Evolutionary conservation across 164 flowering plant species (phyloP), one percentile per base, ranked within the genome.

Genomic region (Vitis rotundifolia): DNA sequence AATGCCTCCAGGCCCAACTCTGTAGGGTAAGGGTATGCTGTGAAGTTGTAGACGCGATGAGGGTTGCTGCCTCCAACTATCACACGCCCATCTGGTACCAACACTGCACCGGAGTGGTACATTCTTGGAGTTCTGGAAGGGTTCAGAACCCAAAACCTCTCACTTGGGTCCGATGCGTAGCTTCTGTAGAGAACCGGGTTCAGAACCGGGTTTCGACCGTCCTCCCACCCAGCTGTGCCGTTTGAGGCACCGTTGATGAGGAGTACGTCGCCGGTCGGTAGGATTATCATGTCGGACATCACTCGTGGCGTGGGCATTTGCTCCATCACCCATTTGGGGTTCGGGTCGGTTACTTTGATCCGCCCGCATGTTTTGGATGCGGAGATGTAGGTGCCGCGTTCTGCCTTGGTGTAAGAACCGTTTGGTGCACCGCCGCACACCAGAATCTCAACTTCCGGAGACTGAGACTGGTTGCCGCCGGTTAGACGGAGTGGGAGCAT

Each of bases 61-160:
- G 98, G 98, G 69, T 94, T 94, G 74, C 97, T 91, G 50, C 98
- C 97, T 3, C 97, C 98, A 14, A 94, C 97, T 58, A 94, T 63
- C 16, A 94, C 68, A 48, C 95, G 81, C 53, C 97, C 98, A 71
- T 89, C 97, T 22, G 88, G 77, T 9, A 92, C 3, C 63, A 94
- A 62, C 19, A 77, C 72, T 1, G 97, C 92, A 0, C 92, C 5
- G 14, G 98, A 94, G 79, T 94, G 98, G 79, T 94, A 94, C 82
- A 92, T 71, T 50, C 98, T 73, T 0, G 98, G 81, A 2, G 75
- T 87, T 15, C 49, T 59, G 1, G 91, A 75, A 18, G 88, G 83
- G 63, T 63, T 75, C 9, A 88, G 79, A 11, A 87, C 79, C 11
- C 6, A 16, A 70, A 92, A 91, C 44, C 97, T 72, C 19, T 52